These are phyloP conservation scores for Jatropha podagrica DNA, from an alignment of 441 rosid genomes.

Conservation along the genomic window DNA sequence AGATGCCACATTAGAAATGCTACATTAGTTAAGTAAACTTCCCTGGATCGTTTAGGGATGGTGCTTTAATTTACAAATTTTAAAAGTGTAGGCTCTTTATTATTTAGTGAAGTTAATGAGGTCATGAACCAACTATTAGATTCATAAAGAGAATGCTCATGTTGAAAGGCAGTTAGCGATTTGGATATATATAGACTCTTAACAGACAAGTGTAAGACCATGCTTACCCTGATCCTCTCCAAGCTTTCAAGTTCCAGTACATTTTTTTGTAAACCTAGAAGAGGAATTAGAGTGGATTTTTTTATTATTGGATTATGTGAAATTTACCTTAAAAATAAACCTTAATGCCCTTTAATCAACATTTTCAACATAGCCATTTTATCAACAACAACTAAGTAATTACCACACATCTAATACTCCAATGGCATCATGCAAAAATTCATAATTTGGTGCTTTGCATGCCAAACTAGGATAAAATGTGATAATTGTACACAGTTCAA, in stretches of 20 bases:
- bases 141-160: constrained; percentile 11
- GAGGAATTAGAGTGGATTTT: no score
- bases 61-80: constrained; percentile 9
- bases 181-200: background rate
- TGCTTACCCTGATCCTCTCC: background rate
- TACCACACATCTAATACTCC: background rate
- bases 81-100: constrained; percentile 4
- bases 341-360: no score
- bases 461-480: background rate
- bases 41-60: constrained; percentile 4
- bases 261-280: background rate
- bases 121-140: constrained; percentile 4
- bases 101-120: background rate
- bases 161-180: background rate
- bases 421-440: background rate
- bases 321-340: no score
- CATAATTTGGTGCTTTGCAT: background rate
- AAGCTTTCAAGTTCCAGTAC: background rate
- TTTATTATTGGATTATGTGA: no score
- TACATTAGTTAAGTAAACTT: background rate
- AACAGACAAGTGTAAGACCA: background rate
- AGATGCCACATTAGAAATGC: background rate
- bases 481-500: background rate
- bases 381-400: no score
- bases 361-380: no score